These are phyloP conservation scores for Aspergillus flavus DNA, from an alignment of 2,329 filamentous ascomycete genomes.

Conservation along the genomic window DNA sequence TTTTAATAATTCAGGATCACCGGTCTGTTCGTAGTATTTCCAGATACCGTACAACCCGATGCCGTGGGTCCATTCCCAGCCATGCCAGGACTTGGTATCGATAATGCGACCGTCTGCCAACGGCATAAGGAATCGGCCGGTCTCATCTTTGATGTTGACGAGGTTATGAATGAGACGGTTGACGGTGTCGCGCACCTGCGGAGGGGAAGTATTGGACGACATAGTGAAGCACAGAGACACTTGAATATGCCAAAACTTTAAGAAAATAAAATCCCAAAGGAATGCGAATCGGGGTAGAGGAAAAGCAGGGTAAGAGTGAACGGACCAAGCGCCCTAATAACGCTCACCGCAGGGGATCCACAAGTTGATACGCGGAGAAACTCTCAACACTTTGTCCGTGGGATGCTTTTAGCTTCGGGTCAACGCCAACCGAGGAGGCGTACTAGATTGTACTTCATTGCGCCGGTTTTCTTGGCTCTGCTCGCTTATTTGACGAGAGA, in stretches of 20 bases:
- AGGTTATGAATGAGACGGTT: slow-evolving; percentile 71
- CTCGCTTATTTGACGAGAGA: not conserved
- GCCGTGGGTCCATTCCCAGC: slow-evolving; percentile 81
- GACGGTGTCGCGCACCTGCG: slow-evolving; percentile 58
- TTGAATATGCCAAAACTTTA: not conserved
- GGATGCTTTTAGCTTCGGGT: slow-evolving; percentile 10
- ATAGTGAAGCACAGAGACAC: slow-evolving; percentile 17
- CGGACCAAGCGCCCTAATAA: slow-evolving; percentile 8
- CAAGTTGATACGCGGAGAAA: slow-evolving; percentile 16
- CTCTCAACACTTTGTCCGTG: slow-evolving; percentile 10
- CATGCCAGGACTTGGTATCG: slow-evolving; percentile 77
- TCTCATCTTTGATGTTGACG: slow-evolving; percentile 75
- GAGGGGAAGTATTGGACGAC: slow-evolving; percentile 22
- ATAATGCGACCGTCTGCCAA: slow-evolving; percentile 74
- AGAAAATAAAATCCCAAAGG: not conserved
- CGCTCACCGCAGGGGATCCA: slow-evolving; percentile 2
- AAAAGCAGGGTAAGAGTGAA: not conserved
- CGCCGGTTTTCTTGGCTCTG: not conserved
- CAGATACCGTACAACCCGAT: slow-evolving; percentile 79
- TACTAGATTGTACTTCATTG: not conserved
- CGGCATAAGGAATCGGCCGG: slow-evolving; percentile 71
- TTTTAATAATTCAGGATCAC: slow-evolving; percentile 59
- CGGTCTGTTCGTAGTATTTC: slow-evolving; percentile 77
- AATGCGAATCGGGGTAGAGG: not conserved
- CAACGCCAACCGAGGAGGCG: slow-evolving; percentile 5